Evolutionary conservation across 495 filamentous ascomycete genomes (phyloP).

Genomic region (Umbilicaria muhlenbergii): DNA sequence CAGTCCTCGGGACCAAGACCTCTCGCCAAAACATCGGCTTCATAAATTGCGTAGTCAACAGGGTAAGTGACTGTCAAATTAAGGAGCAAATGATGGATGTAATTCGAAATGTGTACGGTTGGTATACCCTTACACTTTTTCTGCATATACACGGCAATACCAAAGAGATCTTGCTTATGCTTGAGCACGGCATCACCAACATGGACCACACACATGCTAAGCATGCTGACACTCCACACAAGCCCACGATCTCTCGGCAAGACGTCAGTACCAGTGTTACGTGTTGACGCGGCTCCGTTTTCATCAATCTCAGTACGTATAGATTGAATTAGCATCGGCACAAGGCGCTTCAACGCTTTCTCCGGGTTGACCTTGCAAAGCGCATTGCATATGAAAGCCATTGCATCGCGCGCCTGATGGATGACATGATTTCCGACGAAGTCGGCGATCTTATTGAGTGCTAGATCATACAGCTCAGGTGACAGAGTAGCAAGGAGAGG

Average conservation of each 20-base stretch:
- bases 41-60: slow-evolving; percentile 71
- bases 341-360: slow-evolving; percentile 76
- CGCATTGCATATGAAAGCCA: slow-evolving; percentile 96
- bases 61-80: slow-evolving; percentile 91
- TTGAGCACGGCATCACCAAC: slow-evolving; percentile 78
- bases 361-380: slow-evolving; percentile 88
- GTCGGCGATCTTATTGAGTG: slow-evolving; percentile 75
- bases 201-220: slow-evolving; percentile 97
- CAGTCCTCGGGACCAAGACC: slow-evolving; percentile 57
- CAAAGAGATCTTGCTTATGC: slow-evolving; percentile 75
- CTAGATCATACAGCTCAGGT: slow-evolving; percentile 82
- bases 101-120: slow-evolving; percentile 91
- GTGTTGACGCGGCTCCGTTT: slow-evolving; percentile 88
- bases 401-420: slow-evolving; percentile 91
- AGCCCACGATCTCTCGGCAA: slow-evolving; percentile 82
- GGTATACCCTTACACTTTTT: slow-evolving; percentile 84
- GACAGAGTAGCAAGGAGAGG: slow-evolving; percentile 86
- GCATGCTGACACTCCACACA: slow-evolving; percentile 93
- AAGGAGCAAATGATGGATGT: slow-evolving; percentile 95
- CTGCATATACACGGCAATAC: slow-evolving; percentile 91
- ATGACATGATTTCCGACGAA: slow-evolving; percentile 95
- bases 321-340: slow-evolving; percentile 75
- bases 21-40: slow-evolving; percentile 40
- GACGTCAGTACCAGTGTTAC: slow-evolving; percentile 85
- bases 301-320: slow-evolving; percentile 96